Evolutionary conservation across 148 eudicot genomes (phyloP).

Genomic region (Agrostemma githago): DNA sequence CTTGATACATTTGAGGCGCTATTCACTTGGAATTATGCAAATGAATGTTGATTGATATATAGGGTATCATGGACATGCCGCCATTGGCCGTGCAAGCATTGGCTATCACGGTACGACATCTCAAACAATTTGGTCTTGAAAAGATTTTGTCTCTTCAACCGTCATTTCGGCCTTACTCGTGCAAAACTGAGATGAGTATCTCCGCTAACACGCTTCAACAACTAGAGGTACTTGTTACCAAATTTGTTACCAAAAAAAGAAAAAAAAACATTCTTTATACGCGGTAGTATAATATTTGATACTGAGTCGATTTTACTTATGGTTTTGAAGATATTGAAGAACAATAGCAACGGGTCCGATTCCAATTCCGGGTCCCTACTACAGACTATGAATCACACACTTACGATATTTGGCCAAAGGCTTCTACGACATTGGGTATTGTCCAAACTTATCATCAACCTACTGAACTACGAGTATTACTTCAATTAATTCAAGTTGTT

Average conservation of each 20-base stretch:
- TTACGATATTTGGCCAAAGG: conserved; percentile 82
- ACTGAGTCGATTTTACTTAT: not conserved
- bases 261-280: not conserved
- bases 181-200: conserved; percentile 70
- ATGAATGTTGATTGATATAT: conserved; percentile 10
- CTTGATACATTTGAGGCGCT: not conserved
- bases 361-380: conserved; percentile 80
- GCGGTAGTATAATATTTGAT: too few species aligned
- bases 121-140: conserved; percentile 92
- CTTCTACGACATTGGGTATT: conserved; percentile 91
- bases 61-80: conserved; percentile 82
- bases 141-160: conserved; percentile 64
- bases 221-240: conserved; percentile 53
- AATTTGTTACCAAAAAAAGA: not conserved
- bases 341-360: conserved; percentile 80
- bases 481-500: conserved; percentile 14
- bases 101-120: conserved; percentile 61
- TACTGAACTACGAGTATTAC: conserved; percentile 5
- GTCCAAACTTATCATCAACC: not conserved
- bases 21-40: not conserved
- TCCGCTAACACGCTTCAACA: conserved; percentile 96
- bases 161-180: conserved; percentile 74
- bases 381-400: conserved; percentile 75
- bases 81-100: conserved; percentile 67
- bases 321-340: conserved; percentile 60